Evolutionary conservation across 1,284 basidiomycete genomes (phyloP).

Genomic region (Apiotrichum siamense): DNA sequence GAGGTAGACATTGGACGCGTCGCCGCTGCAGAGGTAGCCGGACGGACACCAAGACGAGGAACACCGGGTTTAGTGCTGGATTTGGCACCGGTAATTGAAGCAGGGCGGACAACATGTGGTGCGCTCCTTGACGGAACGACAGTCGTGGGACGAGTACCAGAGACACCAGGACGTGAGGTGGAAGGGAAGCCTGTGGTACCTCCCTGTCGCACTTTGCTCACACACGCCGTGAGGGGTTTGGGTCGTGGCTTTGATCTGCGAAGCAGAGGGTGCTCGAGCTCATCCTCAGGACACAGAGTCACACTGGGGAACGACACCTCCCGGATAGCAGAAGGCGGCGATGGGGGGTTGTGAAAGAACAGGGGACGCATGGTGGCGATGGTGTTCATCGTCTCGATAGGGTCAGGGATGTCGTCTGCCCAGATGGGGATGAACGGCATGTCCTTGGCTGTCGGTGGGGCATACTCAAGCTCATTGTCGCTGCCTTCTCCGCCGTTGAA

Average conservation of each 20-base stretch:
- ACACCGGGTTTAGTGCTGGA: too few relatives aligned
- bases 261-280: conserved; percentile 11
- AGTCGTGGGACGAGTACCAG: too few relatives aligned
- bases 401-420: conserved; percentile 11
- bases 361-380: conserved; percentile 11
- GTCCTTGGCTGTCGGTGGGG: conserved; percentile 4
- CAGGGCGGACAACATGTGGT: too few relatives aligned
- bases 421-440: conserved; percentile 13
- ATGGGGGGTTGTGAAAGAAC: neutral
- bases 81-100: too few relatives aligned
- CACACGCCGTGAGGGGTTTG: neutral
- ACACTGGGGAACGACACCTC: neutral
- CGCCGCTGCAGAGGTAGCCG: too few relatives aligned
- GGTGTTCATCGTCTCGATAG: conserved; percentile 8
- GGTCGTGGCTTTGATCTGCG: conserved; percentile 1
- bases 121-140: too few relatives aligned
- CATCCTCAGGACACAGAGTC: conserved; percentile 5
- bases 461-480: conserved; percentile 18
- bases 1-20: too few relatives aligned
- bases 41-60: too few relatives aligned
- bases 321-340: neutral
- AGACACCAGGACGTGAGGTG: too few relatives aligned
- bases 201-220: too few relatives aligned
- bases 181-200: too few relatives aligned
- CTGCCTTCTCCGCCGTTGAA: neutral